Evolutionary conservation across 805 yeast species (phyloP).

Genomic region (Saccharomycopsis sp.): DNA sequence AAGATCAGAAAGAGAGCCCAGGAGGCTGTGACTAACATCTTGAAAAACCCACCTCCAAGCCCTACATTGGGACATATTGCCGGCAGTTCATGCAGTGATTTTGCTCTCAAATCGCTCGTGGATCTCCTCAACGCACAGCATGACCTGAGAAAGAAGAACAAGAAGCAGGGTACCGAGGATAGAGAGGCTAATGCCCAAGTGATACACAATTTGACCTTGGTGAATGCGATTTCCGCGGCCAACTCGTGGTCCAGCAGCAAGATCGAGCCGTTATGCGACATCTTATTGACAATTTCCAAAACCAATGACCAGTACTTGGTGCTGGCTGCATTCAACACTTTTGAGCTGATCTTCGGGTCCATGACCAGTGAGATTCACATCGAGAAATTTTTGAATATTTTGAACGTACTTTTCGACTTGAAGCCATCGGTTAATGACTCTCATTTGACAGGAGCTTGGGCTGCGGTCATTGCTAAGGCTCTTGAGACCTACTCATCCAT

Average conservation of each 20-base stretch:
- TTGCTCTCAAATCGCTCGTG: constrained; percentile 51
- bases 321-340: constrained; percentile 75
- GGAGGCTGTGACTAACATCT: constrained; percentile 68
- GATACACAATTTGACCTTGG: constrained; percentile 72
- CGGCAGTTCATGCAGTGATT: constrained; percentile 59
- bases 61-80: constrained; percentile 78
- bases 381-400: constrained; percentile 55
- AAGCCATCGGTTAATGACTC: constrained; percentile 78
- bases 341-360: constrained; percentile 70
- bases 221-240: constrained; percentile 62
- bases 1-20: constrained; percentile 93
- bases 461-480: constrained; percentile 88
- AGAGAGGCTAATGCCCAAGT: constrained; percentile 35
- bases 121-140: constrained; percentile 34
- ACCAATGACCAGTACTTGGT: constrained; percentile 81
- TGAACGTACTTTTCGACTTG: constrained; percentile 68
- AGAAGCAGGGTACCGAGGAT: constrained; percentile 24
- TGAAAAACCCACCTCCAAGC: constrained; percentile 62
- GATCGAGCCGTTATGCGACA: constrained; percentile 68
- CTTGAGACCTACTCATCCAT: constrained; percentile 47
- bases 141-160: constrained; percentile 31
- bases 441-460: constrained; percentile 90
- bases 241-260: constrained; percentile 77
- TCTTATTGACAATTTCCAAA: constrained; percentile 66
- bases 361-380: constrained; percentile 54